phyloP scores from a whole-genome alignment of 164 flowering plant genomes.

The Liriodendron chinense region DNA sequence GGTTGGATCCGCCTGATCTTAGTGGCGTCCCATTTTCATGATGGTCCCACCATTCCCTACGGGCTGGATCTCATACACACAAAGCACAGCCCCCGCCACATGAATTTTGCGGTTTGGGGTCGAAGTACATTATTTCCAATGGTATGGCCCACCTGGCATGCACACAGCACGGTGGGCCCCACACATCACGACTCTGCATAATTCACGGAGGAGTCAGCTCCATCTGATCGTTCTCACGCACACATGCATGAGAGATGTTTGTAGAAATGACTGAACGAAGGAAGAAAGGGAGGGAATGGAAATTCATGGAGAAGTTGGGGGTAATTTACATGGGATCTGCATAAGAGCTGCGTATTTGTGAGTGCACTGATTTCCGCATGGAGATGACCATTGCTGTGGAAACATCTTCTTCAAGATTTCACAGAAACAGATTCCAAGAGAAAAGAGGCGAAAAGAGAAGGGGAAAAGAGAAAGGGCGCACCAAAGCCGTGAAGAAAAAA shows the following conservation, averaged over 20 bases:
- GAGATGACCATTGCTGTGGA: constrained; percentile 77
- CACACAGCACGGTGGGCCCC: neutral
- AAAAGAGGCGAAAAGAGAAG: neutral
- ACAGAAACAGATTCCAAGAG: neutral
- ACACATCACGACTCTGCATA: neutral
- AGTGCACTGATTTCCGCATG: constrained; percentile 79
- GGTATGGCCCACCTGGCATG: neutral
- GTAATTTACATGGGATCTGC: constrained; percentile 72
- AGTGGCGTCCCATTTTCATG: too few species aligned
- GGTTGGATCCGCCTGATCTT: too few species aligned
- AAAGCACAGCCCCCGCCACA: neutral
- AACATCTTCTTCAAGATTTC: constrained; percentile 26
- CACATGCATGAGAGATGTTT: neutral
- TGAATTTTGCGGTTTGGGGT: neutral
- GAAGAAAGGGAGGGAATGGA: neutral
- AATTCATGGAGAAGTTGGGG: neutral
- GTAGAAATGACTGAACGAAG: constrained; percentile 1
- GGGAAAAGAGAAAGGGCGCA: neutral
- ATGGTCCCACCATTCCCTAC: too few species aligned
- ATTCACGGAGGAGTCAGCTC: too few species aligned
- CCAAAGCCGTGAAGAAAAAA: neutral
- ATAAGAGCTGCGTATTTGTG: constrained; percentile 72
- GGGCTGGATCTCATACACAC: too few species aligned
- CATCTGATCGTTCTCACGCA: too few species aligned
- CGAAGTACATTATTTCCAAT: neutral